Conservation (phyloP, 768 basidiomycete species). For the Agaricus bisporus region DNA sequence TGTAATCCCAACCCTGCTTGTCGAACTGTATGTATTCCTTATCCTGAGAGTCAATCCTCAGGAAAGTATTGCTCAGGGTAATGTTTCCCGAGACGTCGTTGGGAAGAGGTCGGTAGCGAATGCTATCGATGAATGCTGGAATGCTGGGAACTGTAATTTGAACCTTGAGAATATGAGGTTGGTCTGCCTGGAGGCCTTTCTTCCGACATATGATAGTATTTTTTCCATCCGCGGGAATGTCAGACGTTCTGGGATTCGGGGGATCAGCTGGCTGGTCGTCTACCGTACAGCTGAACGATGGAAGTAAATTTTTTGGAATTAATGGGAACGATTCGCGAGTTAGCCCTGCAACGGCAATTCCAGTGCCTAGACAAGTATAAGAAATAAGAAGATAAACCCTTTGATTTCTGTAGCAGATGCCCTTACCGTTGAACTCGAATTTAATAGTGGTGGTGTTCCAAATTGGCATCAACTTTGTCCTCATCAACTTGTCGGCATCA, state of each 20-base stretch:
- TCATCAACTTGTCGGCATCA: not conserved
- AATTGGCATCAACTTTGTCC: not conserved
- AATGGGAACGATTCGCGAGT: not conserved
- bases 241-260: not conserved
- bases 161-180: not conserved
- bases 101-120: not conserved
- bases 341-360: not conserved
- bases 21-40: not conserved
- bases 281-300: not conserved
- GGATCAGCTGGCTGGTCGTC: not conserved
- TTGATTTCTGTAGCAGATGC: not conserved
- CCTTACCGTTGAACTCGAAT: not conserved
- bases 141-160: not conserved
- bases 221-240: slow-evolving; percentile 1
- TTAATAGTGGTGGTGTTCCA: not conserved
- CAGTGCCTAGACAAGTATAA: not conserved
- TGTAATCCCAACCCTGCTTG: not conserved
- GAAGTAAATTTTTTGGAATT: not conserved
- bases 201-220: not conserved
- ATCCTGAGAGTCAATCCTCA: slow-evolving; percentile 2
- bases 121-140: slow-evolving; percentile 3
- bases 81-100: not conserved
- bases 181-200: not conserved
- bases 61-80: not conserved
- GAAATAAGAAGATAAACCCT: not conserved